Conservation (phyloP, 2,329 filamentous ascomycete genomes). For the Thermoascus crustaceus region DNA sequence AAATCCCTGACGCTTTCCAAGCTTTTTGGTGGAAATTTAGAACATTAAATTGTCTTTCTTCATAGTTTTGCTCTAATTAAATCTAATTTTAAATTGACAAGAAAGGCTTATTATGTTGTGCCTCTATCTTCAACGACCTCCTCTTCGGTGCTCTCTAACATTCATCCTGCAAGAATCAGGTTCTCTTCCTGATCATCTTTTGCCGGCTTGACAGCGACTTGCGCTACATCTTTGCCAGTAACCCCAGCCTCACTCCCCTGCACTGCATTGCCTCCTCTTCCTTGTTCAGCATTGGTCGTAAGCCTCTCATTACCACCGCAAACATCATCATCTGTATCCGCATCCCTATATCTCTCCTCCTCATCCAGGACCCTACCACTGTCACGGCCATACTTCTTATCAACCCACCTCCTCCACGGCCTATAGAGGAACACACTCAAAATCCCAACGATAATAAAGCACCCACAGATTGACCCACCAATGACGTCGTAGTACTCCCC, state of each 20-base stretch:
- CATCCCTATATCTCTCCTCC: conserved; percentile 18
- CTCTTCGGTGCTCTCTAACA: no score
- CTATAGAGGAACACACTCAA: conserved; percentile 67
- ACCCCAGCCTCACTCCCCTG: background rate
- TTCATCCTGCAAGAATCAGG: conserved; percentile 7
- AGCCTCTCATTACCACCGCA: conserved; percentile 1
- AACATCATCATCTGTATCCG: conserved; percentile 4
- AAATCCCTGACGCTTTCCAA: no score
- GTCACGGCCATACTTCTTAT: conserved; percentile 23
- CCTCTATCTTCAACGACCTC: no score
- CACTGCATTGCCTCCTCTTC: background rate
- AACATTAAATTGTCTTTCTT: no score
- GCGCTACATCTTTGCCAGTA: conserved; percentile 10
- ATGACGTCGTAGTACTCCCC: conserved; percentile 80
- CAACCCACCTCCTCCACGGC: conserved; percentile 64
- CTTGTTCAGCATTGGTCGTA: background rate
- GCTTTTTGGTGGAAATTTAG: no score
- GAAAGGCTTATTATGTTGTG: no score
- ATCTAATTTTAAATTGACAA: no score
- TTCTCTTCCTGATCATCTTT: conserved; percentile 10
- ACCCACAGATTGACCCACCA: conserved; percentile 75
- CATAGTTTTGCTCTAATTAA: no score
- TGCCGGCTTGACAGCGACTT: conserved; percentile 12
- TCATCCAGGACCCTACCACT: conserved; percentile 10
- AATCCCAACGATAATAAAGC: conserved; percentile 70